Base-by-base conservation (phyloP, 2,329 filamentous ascomycete genomes). In the Pestalotiopsis sp. region DNA sequence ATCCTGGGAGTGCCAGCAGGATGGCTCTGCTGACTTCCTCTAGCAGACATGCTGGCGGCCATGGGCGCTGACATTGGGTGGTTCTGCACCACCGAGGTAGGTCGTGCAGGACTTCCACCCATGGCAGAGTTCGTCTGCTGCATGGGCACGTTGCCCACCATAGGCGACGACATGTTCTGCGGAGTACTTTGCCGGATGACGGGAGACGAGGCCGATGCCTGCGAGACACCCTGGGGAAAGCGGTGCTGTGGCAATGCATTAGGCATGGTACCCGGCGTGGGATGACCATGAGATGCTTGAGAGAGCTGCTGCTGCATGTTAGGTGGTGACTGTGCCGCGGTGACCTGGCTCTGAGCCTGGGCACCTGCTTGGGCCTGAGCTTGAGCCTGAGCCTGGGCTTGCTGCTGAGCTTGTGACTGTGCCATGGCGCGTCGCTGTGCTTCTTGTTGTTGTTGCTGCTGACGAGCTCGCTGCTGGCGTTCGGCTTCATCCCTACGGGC, bases 191-290 rank as follows among this genome's bases (percentile, higher is more conserved):
- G 89, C 14, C 87, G 84, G 24, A 86, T 78, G 67, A 89, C 82
- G 0, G 92, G 92, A n/a, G 92, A 93, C 9, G 90, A 89, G 1
- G 88, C 89, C 3, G 87, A 85, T 17, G 87, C 82, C 73, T 92
- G 89, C 1, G 88, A 86, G 7, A 88, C 85, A 71, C 90, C 86
- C 62, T 83, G 81, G 22, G 81, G 80, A 70, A 88, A 87, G 10
- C 85, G 82, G 39, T 82, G 78, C 66, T 81, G 77, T 13, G 80
- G 70, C 71, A 85, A 74, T 2, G 79, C 80, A 56, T 77, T 78
- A 1, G 74, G 67, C 63, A 78, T 76, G 17, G 68, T 20, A n/a
- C 78, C 82, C 56, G 80, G 77, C 58, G 76, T 73, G 5, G 82
- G 81, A 72, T 85, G 83, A 9, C 77, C 79, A 73, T 85, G 83